These are phyloP conservation scores for Abortiporus biennis DNA, from an alignment of 1,284 basidiomycete species.

Conservation along the genomic window DNA sequence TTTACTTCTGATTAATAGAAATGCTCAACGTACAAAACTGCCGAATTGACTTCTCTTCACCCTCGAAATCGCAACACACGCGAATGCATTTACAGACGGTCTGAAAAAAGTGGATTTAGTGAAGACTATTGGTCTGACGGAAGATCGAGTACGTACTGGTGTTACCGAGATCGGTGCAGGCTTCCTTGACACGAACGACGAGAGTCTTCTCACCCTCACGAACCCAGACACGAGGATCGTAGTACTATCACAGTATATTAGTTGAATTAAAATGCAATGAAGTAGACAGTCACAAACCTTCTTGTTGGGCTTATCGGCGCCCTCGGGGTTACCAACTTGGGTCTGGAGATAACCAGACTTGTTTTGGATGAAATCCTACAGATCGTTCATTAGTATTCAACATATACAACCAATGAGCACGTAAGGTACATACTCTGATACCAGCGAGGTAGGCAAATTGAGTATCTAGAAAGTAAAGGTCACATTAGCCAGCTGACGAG, in stretches of 20 bases:
- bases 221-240: conserved; percentile 96
- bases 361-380: conserved; percentile 73
- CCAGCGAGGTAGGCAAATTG: conserved; percentile 91
- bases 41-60: not conserved
- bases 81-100: conserved; percentile 5
- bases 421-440: conserved; percentile 66
- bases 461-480: conserved; percentile 48
- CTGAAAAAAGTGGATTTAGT: conserved; percentile 3
- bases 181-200: conserved; percentile 81
- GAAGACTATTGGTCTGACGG: too few relatives aligned
- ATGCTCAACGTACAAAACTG: too few relatives aligned
- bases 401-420: not conserved
- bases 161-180: conserved; percentile 88
- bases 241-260: conserved; percentile 45
- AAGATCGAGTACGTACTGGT: conserved; percentile 41
- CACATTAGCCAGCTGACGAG: not conserved
- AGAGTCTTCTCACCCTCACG: conserved; percentile 99
- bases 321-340: conserved; percentile 94
- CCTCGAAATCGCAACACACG: not conserved
- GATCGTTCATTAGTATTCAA: conserved; percentile 4
- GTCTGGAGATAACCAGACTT: conserved; percentile 84
- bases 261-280: not conserved
- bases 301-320: conserved; percentile 95
- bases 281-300: conserved; percentile 47
- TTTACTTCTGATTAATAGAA: too few relatives aligned